Base-by-base conservation (phyloP, 768 basidiomycete species). In the Tricholoma furcatifolium region DNA sequence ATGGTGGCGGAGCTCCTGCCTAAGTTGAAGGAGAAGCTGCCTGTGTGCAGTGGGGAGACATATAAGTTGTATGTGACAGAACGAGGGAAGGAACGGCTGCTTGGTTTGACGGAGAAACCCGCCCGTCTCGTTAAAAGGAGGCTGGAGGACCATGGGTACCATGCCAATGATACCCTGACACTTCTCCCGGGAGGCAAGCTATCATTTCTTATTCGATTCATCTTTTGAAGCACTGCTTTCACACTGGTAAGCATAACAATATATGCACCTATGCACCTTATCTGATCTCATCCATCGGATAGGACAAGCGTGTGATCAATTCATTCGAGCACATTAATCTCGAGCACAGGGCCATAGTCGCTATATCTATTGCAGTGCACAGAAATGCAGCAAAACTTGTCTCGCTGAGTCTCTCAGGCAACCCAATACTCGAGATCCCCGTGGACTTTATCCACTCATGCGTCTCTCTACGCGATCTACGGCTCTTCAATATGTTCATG, bases 371-470 rank as follows among this genome's bases (percentile, higher is more conserved):
- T 59, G 75, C 84, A 53, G 76, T 98, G 9, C 88, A 99, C 67
- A 79, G 82, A 49, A 84, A 92, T 54, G 93, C 94, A 1, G 85
- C 88, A 59, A 81, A 81, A 21, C 94, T 99, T 61, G 74, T 90
- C 53, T 85, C 79, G 36, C 86, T 98, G 53, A 91, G 89, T 54
- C 80, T 98, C 14, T 96, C 93, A 3, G 84, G 91, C 40, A 99
- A 98, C 65, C 93, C 95, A 2, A 92, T 96, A 82, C 81, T 95
- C 50, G 95, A 98, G 67, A 88, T 98, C 32, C 97, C 96, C 1
- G 84, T 93, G 44, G 97, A 98, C 70, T 99, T 99, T 65, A 87
- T 97, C 53, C 91, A 97, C 68, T 83, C 87, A 5, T 96, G 93
- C 64, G 82, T 81, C 1, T 81, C 76, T 4, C 80, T 99, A 9